Evolutionary conservation across 2,329 filamentous ascomycete genomes (phyloP).

Genomic region (Pseudocercospora vitis): DNA sequence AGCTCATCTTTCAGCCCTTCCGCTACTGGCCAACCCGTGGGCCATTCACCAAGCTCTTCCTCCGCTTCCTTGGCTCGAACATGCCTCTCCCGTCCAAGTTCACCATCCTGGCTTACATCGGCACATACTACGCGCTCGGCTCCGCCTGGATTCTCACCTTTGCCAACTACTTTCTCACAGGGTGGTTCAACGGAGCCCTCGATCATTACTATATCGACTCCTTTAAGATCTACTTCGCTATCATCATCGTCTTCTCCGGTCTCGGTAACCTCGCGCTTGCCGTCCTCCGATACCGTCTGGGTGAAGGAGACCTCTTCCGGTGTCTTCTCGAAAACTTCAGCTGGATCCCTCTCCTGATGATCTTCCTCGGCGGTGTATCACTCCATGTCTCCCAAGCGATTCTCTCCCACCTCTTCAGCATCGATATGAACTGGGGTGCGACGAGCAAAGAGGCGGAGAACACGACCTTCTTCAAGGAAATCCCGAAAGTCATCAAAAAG

Average conservation of each 20-base stretch:
- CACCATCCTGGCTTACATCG: constrained; percentile 74
- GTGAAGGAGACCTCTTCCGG: constrained; percentile 60
- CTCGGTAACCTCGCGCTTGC: constrained; percentile 72
- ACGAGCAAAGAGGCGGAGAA: constrained; percentile 60
- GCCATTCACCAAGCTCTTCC: constrained; percentile 77
- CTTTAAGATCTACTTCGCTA: constrained; percentile 78
- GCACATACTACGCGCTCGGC: constrained; percentile 77
- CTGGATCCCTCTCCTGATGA: constrained; percentile 57
- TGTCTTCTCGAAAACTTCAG: constrained; percentile 58
- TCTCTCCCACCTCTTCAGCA: constrained; percentile 42
- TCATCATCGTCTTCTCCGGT: constrained; percentile 74
- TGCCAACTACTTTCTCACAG: constrained; percentile 72
- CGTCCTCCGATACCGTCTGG: constrained; percentile 69
- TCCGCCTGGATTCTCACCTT: constrained; percentile 73
- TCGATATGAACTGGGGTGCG: constrained; percentile 53
- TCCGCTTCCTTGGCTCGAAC: constrained; percentile 68
- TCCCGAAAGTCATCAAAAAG: constrained; percentile 55
- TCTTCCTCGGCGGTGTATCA: constrained; percentile 45
- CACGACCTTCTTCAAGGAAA: constrained; percentile 58
- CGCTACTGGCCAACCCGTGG: constrained; percentile 70
- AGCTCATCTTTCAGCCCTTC: constrained; percentile 77
- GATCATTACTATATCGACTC: constrained; percentile 80
- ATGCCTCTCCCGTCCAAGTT: constrained; percentile 75
- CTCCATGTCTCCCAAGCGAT: constrained; percentile 45
- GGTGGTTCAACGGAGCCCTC: constrained; percentile 74